Conservation (phyloP, 106 monocot species). For the Alisma plantagoaquatica region DNA sequence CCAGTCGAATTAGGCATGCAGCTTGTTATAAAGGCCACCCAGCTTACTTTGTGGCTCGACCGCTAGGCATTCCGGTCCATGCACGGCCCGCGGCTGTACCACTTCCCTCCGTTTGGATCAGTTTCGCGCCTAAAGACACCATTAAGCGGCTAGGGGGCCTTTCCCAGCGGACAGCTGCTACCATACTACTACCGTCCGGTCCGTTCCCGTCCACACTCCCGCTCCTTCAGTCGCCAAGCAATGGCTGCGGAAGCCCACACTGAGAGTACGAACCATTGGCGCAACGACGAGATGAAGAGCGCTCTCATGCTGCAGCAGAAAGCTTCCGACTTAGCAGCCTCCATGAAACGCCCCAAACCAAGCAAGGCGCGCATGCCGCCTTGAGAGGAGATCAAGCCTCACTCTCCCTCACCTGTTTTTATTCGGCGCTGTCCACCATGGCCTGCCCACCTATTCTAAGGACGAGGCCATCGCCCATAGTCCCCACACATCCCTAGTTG, state of each 20-base stretch:
- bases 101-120: too few species aligned
- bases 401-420: slow-evolving; percentile 9
- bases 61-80: too few species aligned
- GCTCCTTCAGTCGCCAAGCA: not conserved
- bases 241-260: slow-evolving; percentile 18
- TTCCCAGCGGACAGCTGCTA: too few species aligned
- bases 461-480: not conserved
- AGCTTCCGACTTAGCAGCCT: slow-evolving; percentile 42
- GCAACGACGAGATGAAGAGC: slow-evolving; percentile 67
- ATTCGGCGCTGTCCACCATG: slow-evolving; percentile 61
- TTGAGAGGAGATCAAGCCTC: not conserved
- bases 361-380: slow-evolving; percentile 3
- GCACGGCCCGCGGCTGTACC: too few species aligned
- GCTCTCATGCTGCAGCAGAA: slow-evolving; percentile 43
- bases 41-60: too few species aligned
- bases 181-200: not conserved
- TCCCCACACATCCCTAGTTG: not conserved
- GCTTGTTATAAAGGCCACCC: too few species aligned
- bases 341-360: not conserved
- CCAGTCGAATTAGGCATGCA: too few species aligned
- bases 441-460: slow-evolving; percentile 30
- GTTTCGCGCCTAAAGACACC: too few species aligned
- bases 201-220: not conserved
- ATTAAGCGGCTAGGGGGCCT: too few species aligned
- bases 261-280: slow-evolving; percentile 71